These are phyloP conservation scores for Candida ortonii DNA, from an alignment of 805 yeast genomes.

Conservation along the genomic window DNA sequence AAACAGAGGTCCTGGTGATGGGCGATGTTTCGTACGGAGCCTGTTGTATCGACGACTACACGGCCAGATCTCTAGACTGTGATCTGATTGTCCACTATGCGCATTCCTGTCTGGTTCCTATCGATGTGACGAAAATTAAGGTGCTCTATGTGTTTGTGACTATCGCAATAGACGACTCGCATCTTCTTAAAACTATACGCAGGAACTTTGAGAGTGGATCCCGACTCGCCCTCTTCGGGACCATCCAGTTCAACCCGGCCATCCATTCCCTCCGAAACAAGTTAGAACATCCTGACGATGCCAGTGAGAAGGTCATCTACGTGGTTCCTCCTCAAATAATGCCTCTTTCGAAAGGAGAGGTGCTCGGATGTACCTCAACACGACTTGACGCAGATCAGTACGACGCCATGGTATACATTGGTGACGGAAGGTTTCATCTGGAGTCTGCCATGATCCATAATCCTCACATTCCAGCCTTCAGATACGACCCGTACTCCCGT, in stretches of 20 bases:
- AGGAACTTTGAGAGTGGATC: slow-evolving; percentile 64
- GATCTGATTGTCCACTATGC: slow-evolving; percentile 96
- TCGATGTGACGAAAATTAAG: slow-evolving; percentile 85
- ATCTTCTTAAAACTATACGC: slow-evolving; percentile 71
- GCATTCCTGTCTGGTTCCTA: slow-evolving; percentile 94
- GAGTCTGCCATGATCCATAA: slow-evolving; percentile 97
- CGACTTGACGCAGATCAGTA: slow-evolving; percentile 60
- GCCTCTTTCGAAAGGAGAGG: slow-evolving; percentile 95
- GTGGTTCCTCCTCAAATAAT: slow-evolving; percentile 84
- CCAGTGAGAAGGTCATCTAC: slow-evolving; percentile 45
- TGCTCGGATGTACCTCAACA: slow-evolving; percentile 93
- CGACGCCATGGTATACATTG: slow-evolving; percentile 84
- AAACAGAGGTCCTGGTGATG: slow-evolving; percentile 87
- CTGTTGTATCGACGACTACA: slow-evolving; percentile 94
- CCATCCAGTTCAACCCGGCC: slow-evolving; percentile 95
- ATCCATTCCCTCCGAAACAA: slow-evolving; percentile 72
- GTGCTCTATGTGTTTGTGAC: slow-evolving; percentile 96
- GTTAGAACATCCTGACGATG: slow-evolving; percentile 39
- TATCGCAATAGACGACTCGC: slow-evolving; percentile 80
- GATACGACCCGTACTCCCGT: slow-evolving; percentile 93
- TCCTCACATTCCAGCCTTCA: slow-evolving; percentile 85
- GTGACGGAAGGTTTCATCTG: slow-evolving; percentile 94
- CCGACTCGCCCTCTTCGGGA: slow-evolving; percentile 82
- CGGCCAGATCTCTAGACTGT: slow-evolving; percentile 90
- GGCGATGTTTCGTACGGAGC: slow-evolving; percentile 99